A percentile compares a stretch with the other conserved stretches of the same genome.
These are phyloP conservation scores for Dillenia turbinata DNA, from an alignment of 164 flowering plant genomes.

Conservation along the genomic window DNA sequence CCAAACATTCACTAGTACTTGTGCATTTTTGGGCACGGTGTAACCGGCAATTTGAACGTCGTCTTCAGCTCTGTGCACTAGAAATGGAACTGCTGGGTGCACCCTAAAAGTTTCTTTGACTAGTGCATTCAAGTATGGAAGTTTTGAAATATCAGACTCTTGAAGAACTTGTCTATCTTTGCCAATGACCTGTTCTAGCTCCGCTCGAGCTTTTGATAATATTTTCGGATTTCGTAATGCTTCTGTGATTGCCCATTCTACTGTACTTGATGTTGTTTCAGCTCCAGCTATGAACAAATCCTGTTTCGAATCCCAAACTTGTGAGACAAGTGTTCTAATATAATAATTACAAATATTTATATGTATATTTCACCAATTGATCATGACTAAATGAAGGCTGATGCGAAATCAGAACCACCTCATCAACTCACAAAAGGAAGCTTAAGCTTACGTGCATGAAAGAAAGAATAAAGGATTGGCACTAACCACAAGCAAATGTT, in stretches of 20 bases:
- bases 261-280: no score
- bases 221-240: no score
- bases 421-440: no score
- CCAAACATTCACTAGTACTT: not conserved
- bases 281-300: no score
- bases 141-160: not conserved
- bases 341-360: constrained; percentile 7
- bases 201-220: no score
- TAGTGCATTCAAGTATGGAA: not conserved
- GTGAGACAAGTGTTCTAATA: not conserved
- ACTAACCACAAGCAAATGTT: constrained; percentile 11
- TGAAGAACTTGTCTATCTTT: not conserved
- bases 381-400: no score
- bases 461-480: not conserved
- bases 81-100: not conserved
- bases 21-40: not conserved
- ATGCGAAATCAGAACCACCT: no score
- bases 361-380: no score
- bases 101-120: not conserved
- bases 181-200: no score
- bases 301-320: no score
- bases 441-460: no score
- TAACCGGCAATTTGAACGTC: not conserved
- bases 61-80: not conserved
- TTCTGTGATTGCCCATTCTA: no score